phyloP scores from a whole-genome alignment of 805 yeast species.

The Lachancea mirantina region DNA sequence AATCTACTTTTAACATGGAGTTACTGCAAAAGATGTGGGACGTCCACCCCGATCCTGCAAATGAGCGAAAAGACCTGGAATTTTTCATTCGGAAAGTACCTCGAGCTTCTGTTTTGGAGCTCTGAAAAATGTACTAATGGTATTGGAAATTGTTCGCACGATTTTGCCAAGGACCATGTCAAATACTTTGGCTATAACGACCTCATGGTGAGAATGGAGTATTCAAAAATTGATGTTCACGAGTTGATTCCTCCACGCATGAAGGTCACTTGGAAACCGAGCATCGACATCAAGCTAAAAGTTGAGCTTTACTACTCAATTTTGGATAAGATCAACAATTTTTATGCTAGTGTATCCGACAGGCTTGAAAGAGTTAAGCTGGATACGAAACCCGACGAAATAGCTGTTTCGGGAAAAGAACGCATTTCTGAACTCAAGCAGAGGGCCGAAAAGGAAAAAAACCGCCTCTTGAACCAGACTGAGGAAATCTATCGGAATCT shows the following conservation, averaged over 20 bases:
- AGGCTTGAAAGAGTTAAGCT: constrained; percentile 69
- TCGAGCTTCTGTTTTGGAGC: constrained; percentile 81
- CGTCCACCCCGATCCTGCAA: constrained; percentile 66
- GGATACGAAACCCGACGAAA: constrained; percentile 65
- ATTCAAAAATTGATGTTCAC: constrained; percentile 63
- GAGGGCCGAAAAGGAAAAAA: constrained; percentile 46
- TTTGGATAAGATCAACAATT: constrained; percentile 43
- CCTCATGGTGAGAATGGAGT: constrained; percentile 71
- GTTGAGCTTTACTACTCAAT: constrained; percentile 53
- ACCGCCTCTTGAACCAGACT: constrained; percentile 38
- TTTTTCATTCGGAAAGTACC: constrained; percentile 86
- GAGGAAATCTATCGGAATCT: constrained; percentile 48
- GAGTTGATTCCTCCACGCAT: constrained; percentile 75
- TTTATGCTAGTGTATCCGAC: constrained; percentile 66
- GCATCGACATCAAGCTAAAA: constrained; percentile 61
- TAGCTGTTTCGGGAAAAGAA: constrained; percentile 58
- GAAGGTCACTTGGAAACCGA: constrained; percentile 63
- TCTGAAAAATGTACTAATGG: constrained; percentile 46
- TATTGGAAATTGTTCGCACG: constrained; percentile 66
- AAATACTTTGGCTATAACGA: constrained; percentile 80
- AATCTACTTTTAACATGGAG: constrained; percentile 86
- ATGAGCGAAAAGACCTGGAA: constrained; percentile 86
- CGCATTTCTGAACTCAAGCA: constrained; percentile 52
- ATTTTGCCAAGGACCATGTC: constrained; percentile 72
- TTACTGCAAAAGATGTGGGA: constrained; percentile 72